Evolutionary conservation across 2,329 filamentous ascomycete species (phyloP).

Genomic region (Neocucurbitaria cava): DNA sequence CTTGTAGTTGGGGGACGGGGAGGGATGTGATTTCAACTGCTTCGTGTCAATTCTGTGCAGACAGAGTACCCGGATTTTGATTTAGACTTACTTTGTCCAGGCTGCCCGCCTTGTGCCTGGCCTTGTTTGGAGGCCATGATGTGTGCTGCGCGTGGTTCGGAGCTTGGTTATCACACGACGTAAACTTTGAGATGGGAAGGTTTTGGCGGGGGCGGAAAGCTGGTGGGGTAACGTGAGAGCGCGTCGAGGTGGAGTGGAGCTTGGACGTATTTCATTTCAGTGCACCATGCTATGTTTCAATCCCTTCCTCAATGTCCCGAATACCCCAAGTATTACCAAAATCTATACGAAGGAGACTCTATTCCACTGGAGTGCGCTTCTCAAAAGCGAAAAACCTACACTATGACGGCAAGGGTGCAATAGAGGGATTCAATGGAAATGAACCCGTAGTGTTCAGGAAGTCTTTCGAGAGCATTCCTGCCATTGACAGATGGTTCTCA

Average conservation of each 20-base stretch:
- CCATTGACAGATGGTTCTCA: slow-evolving; percentile 43
- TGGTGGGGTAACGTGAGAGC: slow-evolving; percentile 32
- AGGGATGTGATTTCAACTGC: slow-evolving; percentile 75
- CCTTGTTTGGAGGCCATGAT: slow-evolving; percentile 36
- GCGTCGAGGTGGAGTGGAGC: slow-evolving; percentile 15
- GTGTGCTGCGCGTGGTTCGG: slow-evolving; percentile 8
- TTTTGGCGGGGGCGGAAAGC: slow-evolving; percentile 27
- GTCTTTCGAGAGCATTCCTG: slow-evolving; percentile 31
- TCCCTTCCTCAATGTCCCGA: background rate
- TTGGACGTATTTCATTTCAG: slow-evolving; percentile 3
- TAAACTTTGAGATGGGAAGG: slow-evolving; percentile 21
- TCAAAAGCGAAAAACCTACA: slow-evolving; percentile 8
- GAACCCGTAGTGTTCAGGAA: slow-evolving; percentile 32
- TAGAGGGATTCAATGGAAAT: slow-evolving; percentile 22
- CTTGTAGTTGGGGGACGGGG: slow-evolving; percentile 81
- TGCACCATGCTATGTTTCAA: slow-evolving; percentile 1
- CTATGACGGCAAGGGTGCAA: slow-evolving; percentile 7
- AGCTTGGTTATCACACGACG: slow-evolving; percentile 7
- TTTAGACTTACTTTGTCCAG: slow-evolving; percentile 36
- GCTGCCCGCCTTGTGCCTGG: slow-evolving; percentile 31
- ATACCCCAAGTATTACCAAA: background rate
- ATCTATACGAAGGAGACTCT: slow-evolving; percentile 6
- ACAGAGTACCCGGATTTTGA: background rate
- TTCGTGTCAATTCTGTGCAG: slow-evolving; percentile 9
- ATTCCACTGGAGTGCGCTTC: slow-evolving; percentile 17